phyloP scores from a whole-genome alignment of 148 eudicot species.

The Spergularia bocconei region DNA sequence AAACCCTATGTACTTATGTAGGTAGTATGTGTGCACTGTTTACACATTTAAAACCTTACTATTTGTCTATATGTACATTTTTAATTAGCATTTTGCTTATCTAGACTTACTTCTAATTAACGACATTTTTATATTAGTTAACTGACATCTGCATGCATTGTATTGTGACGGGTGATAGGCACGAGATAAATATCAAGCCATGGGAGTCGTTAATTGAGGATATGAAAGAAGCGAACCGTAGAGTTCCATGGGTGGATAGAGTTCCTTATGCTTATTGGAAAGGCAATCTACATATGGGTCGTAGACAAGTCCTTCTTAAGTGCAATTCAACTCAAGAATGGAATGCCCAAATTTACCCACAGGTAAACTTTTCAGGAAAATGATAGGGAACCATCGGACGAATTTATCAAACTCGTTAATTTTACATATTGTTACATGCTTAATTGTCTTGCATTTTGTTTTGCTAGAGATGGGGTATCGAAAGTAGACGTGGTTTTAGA shows the following conservation, averaged over 20 bases:
- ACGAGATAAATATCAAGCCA: slow-evolving; percentile 46
- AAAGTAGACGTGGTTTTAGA: slow-evolving; percentile 23
- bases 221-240: slow-evolving; percentile 32
- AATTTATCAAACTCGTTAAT: too few species aligned
- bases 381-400: too few species aligned
- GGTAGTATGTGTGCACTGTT: too few species aligned
- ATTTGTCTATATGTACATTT: too few species aligned
- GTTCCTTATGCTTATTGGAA: slow-evolving; percentile 54
- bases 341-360: slow-evolving; percentile 30
- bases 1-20: too few species aligned
- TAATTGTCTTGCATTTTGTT: not conserved
- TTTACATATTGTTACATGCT: not conserved
- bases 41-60: too few species aligned
- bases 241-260: slow-evolving; percentile 39
- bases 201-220: slow-evolving; percentile 38
- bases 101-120: too few species aligned
- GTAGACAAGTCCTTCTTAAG: slow-evolving; percentile 23
- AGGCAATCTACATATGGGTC: slow-evolving; percentile 32
- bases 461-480: slow-evolving; percentile 36
- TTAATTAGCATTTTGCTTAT: too few species aligned
- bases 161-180: slow-evolving; percentile 30
- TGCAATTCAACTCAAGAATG: slow-evolving; percentile 44
- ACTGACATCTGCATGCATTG: too few species aligned
- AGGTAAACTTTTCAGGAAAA: slow-evolving; percentile 25
- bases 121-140: too few species aligned